These are phyloP conservation scores for Guadua angustifolia DNA, from an alignment of 176 grass and related monocot species.

Conservation along the genomic window DNA sequence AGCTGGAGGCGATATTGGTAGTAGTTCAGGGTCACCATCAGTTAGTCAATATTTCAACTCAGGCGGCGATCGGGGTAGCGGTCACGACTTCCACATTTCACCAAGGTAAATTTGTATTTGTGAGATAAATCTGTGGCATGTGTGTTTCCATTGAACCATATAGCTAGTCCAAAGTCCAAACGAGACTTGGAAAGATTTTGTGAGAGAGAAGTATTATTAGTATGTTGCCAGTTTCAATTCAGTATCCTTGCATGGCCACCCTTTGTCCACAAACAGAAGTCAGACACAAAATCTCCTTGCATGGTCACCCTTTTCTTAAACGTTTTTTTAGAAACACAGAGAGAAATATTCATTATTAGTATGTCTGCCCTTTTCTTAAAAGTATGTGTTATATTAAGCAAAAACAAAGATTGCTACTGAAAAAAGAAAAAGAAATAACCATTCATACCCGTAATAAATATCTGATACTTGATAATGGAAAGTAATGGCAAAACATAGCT, in stretches of 20 bases:
- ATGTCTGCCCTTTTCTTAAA: not conserved
- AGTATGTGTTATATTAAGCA: not conserved
- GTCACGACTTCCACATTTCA: no score
- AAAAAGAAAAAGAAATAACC: constrained; percentile 10
- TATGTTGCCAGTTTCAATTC: constrained; percentile 21
- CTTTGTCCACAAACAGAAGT: constrained; percentile 1
- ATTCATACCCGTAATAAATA: constrained; percentile 19
- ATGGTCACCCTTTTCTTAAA: not conserved
- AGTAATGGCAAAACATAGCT: constrained; percentile 28
- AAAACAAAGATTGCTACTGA: not conserved
- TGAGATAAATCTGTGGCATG: no score
- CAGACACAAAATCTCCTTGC: not conserved
- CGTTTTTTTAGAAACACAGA: no score
- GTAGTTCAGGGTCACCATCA: no score
- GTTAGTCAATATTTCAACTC: no score
- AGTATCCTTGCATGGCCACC: not conserved
- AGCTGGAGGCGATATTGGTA: no score
- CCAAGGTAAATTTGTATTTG: no score
- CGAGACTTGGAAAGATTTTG: constrained; percentile 14
- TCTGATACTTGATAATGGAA: constrained; percentile 27
- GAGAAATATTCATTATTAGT: no score
- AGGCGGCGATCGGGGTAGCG: no score
- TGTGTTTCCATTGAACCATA: constrained; percentile 9
- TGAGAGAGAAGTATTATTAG: constrained; percentile 7
- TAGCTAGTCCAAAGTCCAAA: constrained; percentile 6